Evolutionary conservation across 2,329 filamentous ascomycete species (phyloP).

Genomic region (Colletotrichum ledebouriae): DNA sequence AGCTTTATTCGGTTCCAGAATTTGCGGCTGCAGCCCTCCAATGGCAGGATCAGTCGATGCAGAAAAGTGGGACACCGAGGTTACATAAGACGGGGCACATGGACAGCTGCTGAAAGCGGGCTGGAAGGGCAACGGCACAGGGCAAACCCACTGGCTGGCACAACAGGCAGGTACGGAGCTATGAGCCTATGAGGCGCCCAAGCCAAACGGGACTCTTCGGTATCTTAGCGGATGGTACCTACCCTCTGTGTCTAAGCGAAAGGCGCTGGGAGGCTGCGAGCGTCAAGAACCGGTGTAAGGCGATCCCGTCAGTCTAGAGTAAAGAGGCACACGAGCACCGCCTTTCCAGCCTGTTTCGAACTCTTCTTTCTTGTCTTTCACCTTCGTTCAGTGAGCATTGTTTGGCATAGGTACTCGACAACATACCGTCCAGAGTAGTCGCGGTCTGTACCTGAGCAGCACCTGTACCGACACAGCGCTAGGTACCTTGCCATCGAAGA

Average conservation of each 20-base stretch:
- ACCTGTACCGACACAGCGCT: conserved; percentile 15
- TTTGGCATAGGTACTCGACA: not conserved
- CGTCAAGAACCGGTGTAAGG: conserved; percentile 32
- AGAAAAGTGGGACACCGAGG: conserved; percentile 7
- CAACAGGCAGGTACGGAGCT: conserved; percentile 32
- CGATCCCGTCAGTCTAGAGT: conserved; percentile 19
- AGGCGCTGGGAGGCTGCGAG: conserved; percentile 17
- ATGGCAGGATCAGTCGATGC: conserved; percentile 33
- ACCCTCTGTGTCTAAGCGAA: conserved; percentile 6
- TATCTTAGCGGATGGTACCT: not conserved
- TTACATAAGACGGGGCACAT: conserved; percentile 36
- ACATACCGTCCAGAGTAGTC: not conserved
- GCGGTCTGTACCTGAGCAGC: conserved; percentile 18
- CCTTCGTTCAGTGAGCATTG: not conserved
- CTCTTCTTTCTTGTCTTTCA: not conserved
- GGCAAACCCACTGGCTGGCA: conserved; percentile 20
- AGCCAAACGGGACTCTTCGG: conserved; percentile 2
- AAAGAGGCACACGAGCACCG: conserved; percentile 37
- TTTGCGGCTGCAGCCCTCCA: conserved; percentile 35
- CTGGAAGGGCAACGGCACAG: conserved; percentile 18
- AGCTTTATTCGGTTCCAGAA: conserved; percentile 43
- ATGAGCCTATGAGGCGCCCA: not conserved
- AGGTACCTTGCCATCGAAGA: conserved; percentile 20
- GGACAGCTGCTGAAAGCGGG: conserved; percentile 29
- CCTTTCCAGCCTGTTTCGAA: not conserved